Evolutionary conservation across 495 filamentous ascomycete species (phyloP), one percentile per base, ranked within the genome.

Genomic region (Hypoxylon trugodes): DNA sequence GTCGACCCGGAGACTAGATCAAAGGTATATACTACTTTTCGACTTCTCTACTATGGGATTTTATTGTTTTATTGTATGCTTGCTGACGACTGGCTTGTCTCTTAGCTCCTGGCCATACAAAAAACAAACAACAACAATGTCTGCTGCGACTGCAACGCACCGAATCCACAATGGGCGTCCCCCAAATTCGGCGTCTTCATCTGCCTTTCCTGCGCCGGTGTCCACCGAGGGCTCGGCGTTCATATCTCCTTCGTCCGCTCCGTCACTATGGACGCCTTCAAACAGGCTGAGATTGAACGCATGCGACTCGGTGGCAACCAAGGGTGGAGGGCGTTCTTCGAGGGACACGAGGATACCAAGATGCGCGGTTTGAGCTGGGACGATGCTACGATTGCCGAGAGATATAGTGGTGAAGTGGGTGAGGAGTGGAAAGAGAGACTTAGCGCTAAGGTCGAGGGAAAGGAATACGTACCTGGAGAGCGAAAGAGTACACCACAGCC

Each of bases 251-350:
- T 98, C 78, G 92, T 98, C 50, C 89, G 95, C 61, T 91, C 87
- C 58, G 92, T 98, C 63, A 96, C 90, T 41, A 98, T 98, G 95
- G 95, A 98, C 81, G 90, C 90, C 55, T 97, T 98, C 80, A 98
- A 98, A 73, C 84, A 84, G 61, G 79, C 80, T 54, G 93, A 96
- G 72, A 90, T 96, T 59, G 83, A 87, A 73, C 87, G 92, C 64
- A 96, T 97, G 93, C 83, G 90, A 21, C 75, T 86, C 9, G 93
- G 93, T 16, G 93, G 93, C 40, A 97, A 97, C 74, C 86, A 87
- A 33, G 80, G 83, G n/a, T 97, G 92, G 91, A 86, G 84, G 52
- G 73, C 81, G 4, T 96, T 96, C 80, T 97, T 91, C 74, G 86
- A 95, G 68, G 73, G 76, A 28, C 89, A 93, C 68, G 71, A 83